Evolutionary conservation across 805 yeast species (phyloP), one percentile per base, ranked within the genome.

Genomic region (Maudiozyma turicensis): DNA sequence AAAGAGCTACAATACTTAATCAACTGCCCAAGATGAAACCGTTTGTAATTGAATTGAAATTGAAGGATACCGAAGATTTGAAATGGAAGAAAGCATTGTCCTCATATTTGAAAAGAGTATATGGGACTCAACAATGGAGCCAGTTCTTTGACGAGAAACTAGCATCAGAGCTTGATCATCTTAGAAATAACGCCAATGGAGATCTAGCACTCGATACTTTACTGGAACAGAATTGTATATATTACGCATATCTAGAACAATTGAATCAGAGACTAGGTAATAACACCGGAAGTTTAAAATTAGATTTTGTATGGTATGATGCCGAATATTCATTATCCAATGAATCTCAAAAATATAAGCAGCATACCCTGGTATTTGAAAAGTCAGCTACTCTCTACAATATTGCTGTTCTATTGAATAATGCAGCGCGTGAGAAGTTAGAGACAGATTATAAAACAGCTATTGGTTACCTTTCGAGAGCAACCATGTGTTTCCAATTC

Each of bases 371-470:
- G 42, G 88, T 96, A 0, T 89, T 86, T 61, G 99, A 91, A 60
- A 91, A 91, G 67, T 96, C 96, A 0, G 78, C 85, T 29, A 70
- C 84, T 2, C 71, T 93, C 47, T 91, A 82, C 73, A 90, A 90
- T 59, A 67, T 90, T 47, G 96, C 81, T 1, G 74, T 86, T 0
- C 58, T 81, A 2, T 67, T 82, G 50, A 75, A 84, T 3, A 71
- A 75, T 48, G 68, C 76, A 37, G 83, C 82, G 2, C 61, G 66
- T 8, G 62, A 64, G 10, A 61, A 62, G 3, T 51, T 68, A 11
- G 70, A 65, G 3, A 73, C 68, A 4, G 71, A 80, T 48, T 69
- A 75, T 58, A 89, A 86, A 56, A 64, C 65, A n/a, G 72, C 88
- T 0, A 73, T 82, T 52, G 77, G 76, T 39, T 65, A 71, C 45